A percentile compares a stretch with the other conserved stretches of the same genome.
phyloP scores from a whole-genome alignment of 2,329 filamentous ascomycete genomes.

The Aspergillus spinulosporus region DNA sequence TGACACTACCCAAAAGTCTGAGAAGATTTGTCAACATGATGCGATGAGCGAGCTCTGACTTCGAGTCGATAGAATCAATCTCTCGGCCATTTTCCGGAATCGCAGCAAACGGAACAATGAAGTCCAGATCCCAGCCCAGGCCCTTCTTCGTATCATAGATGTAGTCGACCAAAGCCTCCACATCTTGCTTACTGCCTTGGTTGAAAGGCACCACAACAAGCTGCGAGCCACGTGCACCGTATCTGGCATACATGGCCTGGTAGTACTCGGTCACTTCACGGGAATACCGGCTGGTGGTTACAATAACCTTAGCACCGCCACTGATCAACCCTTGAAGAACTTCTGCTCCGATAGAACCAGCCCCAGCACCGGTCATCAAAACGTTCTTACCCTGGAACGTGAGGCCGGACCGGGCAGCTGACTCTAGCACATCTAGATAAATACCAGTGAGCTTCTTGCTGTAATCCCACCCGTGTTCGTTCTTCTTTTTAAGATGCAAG shows the following conservation, averaged over 20 bases:
- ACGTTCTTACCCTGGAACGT: constrained; percentile 94
- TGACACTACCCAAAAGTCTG: constrained; percentile 85
- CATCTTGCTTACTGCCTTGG: constrained; percentile 96
- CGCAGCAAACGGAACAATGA: constrained; percentile 91
- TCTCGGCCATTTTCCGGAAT: constrained; percentile 97
- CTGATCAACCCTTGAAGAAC: constrained; percentile 94
- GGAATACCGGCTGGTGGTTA: constrained; percentile 95
- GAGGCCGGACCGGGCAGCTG: constrained; percentile 82
- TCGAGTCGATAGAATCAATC: constrained; percentile 94
- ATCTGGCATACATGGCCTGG: constrained; percentile 96
- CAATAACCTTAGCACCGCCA: constrained; percentile 93
- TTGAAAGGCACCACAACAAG: constrained; percentile 99
- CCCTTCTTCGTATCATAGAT: constrained; percentile 97
- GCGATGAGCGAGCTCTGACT: constrained; percentile 94
- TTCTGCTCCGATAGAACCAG: constrained; percentile 95
- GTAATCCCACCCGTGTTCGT: constrained; percentile 96
- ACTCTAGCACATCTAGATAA: constrained; percentile 89
- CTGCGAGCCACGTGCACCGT: constrained; percentile 89
- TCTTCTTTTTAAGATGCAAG: constrained; percentile 95
- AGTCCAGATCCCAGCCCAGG: constrained; percentile 97
- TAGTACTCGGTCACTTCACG: constrained; percentile 99
- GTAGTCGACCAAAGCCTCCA: constrained; percentile 90
- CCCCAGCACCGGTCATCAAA: constrained; percentile 97
- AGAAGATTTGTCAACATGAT: constrained; percentile 99
- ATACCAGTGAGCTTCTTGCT: constrained; percentile 96